Evolutionary conservation across 2,329 filamentous ascomycete genomes (phyloP).

Genomic region (Westerdykella aurantiaca): DNA sequence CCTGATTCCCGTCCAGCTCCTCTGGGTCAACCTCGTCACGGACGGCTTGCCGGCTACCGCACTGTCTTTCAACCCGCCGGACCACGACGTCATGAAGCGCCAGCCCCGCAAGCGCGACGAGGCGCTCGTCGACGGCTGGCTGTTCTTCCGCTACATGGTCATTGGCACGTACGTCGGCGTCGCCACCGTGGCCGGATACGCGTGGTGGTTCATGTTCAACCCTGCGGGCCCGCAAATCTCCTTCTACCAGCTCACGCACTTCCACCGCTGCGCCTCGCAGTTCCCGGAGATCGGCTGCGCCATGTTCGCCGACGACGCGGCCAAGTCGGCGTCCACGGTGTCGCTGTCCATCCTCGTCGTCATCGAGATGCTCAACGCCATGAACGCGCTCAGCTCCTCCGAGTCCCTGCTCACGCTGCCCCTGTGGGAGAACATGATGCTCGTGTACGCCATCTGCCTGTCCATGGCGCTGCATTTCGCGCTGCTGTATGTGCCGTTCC

Average conservation of each 20-base stretch:
- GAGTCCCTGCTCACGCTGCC: slow-evolving; percentile 90
- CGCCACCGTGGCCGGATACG: slow-evolving; percentile 92
- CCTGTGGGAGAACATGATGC: slow-evolving; percentile 98
- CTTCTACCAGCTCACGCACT: slow-evolving; percentile 83
- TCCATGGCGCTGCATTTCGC: slow-evolving; percentile 95
- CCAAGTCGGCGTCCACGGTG: slow-evolving; percentile 86
- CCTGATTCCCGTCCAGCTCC: slow-evolving; percentile 89
- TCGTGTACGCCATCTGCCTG: slow-evolving; percentile 87
- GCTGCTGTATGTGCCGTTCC: slow-evolving; percentile 82
- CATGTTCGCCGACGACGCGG: slow-evolving; percentile 83
- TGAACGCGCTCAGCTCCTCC: slow-evolving; percentile 94
- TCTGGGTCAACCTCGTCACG: slow-evolving; percentile 98
- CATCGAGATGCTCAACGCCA: slow-evolving; percentile 99
- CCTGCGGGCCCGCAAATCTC: slow-evolving; percentile 80
- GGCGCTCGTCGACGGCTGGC: slow-evolving; percentile 84
- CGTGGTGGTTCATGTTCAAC: slow-evolving; percentile 99
- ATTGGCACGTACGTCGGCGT: slow-evolving; percentile 92
- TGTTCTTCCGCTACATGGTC: slow-evolving; percentile 96
- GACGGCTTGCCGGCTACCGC: slow-evolving; percentile 95
- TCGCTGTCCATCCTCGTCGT: slow-evolving; percentile 88
- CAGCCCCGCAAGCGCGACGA: slow-evolving; percentile 89
- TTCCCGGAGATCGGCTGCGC: slow-evolving; percentile 87
- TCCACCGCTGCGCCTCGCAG: slow-evolving; percentile 82
- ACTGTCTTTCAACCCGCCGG: slow-evolving; percentile 95
- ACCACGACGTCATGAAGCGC: slow-evolving; percentile 95